A percentile compares a stretch with the other conserved stretches of the same genome.
These are phyloP conservation scores for Hyphopichia burtonii DNA, from an alignment of 1,139 yeast genomes.

Conservation along the genomic window DNA sequence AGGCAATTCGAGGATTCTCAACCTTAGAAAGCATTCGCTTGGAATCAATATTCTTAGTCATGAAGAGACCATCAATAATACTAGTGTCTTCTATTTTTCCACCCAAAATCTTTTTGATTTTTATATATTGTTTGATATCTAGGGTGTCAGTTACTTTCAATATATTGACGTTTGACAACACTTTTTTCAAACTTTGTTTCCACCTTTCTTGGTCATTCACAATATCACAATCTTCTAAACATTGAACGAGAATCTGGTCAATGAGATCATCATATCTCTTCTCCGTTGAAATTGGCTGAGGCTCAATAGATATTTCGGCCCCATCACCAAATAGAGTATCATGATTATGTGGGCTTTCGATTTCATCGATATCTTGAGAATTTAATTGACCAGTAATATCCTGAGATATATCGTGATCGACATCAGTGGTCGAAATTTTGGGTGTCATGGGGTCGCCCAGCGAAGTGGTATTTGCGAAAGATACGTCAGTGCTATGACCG, in stretches of 20 bases:
- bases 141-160: slow-evolving; percentile 62
- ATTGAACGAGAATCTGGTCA: slow-evolving; percentile 54
- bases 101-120: slow-evolving; percentile 81
- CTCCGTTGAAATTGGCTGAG: slow-evolving; percentile 7
- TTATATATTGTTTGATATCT: slow-evolving; percentile 84
- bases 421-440: neutral
- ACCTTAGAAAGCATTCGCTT: slow-evolving; percentile 72
- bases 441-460: neutral
- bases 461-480: neutral
- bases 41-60: slow-evolving; percentile 82
- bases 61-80: slow-evolving; percentile 75
- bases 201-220: slow-evolving; percentile 44
- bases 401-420: neutral
- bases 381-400: neutral
- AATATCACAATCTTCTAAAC: slow-evolving; percentile 57
- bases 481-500: neutral
- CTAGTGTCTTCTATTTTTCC: slow-evolving; percentile 61
- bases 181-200: slow-evolving; percentile 24
- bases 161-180: slow-evolving; percentile 24
- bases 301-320: neutral
- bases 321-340: neutral
- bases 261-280: slow-evolving; percentile 23
- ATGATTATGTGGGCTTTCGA: neutral
- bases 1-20: slow-evolving; percentile 68
- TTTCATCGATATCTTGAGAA: neutral